These are phyloP conservation scores for Decorospora gaudefroyi DNA, from an alignment of 2,329 filamentous ascomycete genomes.

Conservation along the genomic window DNA sequence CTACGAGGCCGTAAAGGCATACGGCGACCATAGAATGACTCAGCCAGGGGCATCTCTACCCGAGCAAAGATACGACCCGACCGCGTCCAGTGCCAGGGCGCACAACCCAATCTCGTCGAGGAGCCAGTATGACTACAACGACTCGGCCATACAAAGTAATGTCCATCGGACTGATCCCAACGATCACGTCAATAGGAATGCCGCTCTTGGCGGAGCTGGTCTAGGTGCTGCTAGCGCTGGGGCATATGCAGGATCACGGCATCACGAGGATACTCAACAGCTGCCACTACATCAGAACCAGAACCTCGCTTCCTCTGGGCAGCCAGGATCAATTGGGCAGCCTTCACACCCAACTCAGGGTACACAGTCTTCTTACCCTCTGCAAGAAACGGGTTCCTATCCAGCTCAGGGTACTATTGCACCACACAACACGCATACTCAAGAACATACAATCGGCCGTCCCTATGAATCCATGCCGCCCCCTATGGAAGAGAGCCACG, in stretches of 20 bases:
- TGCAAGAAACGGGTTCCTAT: conserved; percentile 11
- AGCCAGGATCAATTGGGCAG: conserved; percentile 4
- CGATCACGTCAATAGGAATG: conserved; percentile 27
- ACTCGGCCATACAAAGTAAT: conserved; percentile 12
- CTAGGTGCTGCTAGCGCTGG: conserved; percentile 22
- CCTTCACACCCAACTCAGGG: conserved; percentile 5
- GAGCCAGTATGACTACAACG: conserved; percentile 26
- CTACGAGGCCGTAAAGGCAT: conserved; percentile 38
- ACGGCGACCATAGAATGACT: conserved; percentile 38
- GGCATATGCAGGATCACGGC: conserved; percentile 17
- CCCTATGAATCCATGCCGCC: conserved; percentile 28
- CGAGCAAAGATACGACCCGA: conserved; percentile 40
- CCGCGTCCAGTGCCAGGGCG: conserved; percentile 28
- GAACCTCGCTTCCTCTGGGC: conserved; percentile 6
- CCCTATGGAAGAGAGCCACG: conserved; percentile 25
- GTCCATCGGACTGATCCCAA: conserved; percentile 22
- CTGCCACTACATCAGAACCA: conserved; percentile 17
- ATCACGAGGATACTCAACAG: conserved; percentile 15
- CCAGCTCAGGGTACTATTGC: conserved; percentile 15
- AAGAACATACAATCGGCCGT: conserved; percentile 24
- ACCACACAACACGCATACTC: conserved; percentile 25
- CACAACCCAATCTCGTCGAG: conserved; percentile 23
- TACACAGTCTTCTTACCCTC: conserved; percentile 9
- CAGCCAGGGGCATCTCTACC: conserved; percentile 37
- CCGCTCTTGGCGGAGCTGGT: conserved; percentile 28